Conservation (phyloP, 225 moss, liverwort and hornwort species). For the Polytrichum formosum region DNA sequence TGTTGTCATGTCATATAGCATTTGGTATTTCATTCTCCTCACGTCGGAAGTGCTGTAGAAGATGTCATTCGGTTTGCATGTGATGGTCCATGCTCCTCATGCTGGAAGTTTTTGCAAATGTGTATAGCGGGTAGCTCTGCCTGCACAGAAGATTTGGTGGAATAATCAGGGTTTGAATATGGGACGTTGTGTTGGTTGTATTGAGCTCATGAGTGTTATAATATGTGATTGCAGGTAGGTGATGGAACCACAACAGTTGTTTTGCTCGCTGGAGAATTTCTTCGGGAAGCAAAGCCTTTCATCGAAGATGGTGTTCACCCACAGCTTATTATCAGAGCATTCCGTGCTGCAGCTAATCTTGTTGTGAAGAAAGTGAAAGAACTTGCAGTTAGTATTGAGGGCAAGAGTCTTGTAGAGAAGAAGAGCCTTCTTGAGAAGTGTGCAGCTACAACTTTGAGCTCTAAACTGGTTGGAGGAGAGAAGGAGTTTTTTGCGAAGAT, state of each 20-base stretch:
- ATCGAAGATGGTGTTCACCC: constrained; percentile 98
- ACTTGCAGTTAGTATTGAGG: constrained; percentile 90
- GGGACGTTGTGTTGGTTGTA: no score
- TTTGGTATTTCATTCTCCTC: no score
- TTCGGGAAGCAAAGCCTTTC: constrained; percentile 93
- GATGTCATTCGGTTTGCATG: no score
- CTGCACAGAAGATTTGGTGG: no score
- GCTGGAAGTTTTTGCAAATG: no score
- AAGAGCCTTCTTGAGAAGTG: constrained; percentile 90
- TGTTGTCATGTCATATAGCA: no score
- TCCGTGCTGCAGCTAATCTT: constrained; percentile 70
- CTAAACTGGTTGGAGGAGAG: constrained; percentile 97
- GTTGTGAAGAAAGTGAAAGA: constrained; percentile 81
- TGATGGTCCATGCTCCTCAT: no score
- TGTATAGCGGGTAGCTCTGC: no score
- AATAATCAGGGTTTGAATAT: background rate
- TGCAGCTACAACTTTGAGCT: constrained; percentile 89
- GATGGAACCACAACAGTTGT: constrained; percentile 99
- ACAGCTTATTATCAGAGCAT: constrained; percentile 86
- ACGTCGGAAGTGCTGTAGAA: no score
- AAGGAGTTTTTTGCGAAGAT: constrained; percentile 97
- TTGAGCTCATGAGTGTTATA: no score
- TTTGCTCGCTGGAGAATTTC: constrained; percentile 93
- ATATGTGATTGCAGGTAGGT: constrained; percentile 61
- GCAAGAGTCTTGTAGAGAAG: constrained; percentile 85